These are phyloP conservation scores for Penicillium polonicum DNA, from an alignment of 2,329 filamentous ascomycete genomes.

Conservation along the genomic window DNA sequence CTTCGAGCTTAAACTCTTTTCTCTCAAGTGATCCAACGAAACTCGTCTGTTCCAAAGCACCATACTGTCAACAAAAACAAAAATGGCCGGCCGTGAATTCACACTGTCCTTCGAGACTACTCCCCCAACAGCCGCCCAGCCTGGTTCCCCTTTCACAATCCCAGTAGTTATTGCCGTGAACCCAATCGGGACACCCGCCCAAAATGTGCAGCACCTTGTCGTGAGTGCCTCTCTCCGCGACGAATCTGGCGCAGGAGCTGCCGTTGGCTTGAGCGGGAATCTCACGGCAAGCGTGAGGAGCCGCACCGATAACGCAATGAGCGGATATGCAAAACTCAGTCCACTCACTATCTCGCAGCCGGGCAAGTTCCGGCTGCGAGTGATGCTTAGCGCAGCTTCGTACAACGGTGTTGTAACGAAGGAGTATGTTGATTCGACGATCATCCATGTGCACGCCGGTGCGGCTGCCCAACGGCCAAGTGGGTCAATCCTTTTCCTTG, in stretches of 20 bases:
- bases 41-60: neutral
- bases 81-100: conserved; percentile 29
- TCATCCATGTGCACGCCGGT: conserved; percentile 32
- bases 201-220: conserved; percentile 29
- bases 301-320: conserved; percentile 29
- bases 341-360: conserved; percentile 29
- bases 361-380: conserved; percentile 32
- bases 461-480: conserved; percentile 31
- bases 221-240: conserved; percentile 30
- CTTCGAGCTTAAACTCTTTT: neutral
- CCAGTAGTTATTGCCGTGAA: conserved; percentile 34
- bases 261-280: conserved; percentile 26
- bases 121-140: conserved; percentile 28
- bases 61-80: neutral
- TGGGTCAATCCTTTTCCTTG: conserved; percentile 20
- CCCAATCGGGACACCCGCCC: conserved; percentile 27
- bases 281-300: conserved; percentile 36
- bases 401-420: conserved; percentile 30
- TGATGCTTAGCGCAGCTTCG: conserved; percentile 34
- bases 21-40: neutral
- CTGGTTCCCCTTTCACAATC: conserved; percentile 30
- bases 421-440: conserved; percentile 30
- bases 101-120: conserved; percentile 31
- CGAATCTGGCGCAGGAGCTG: conserved; percentile 25
- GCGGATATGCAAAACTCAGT: conserved; percentile 32